A percentile compares a stretch with the other conserved stretches of the same genome.
These are phyloP conservation scores for Ceratobasidium sp. DNA, from an alignment of 1,284 basidiomycete species.

Conservation along the genomic window DNA sequence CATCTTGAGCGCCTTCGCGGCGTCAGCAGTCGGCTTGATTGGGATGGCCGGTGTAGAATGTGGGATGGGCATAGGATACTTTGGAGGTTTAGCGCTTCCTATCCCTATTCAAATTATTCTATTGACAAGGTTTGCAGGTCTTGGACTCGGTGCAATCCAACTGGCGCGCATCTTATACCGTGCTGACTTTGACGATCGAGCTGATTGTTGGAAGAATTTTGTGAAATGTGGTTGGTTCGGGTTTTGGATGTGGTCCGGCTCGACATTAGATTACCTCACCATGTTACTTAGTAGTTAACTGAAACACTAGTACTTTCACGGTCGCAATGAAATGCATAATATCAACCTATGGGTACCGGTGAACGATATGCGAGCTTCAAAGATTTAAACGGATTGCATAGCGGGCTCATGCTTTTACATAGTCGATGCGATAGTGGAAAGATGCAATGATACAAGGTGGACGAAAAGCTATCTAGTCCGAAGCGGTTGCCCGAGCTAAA, in stretches of 20 bases:
- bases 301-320: background rate
- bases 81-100: slow-evolving; percentile 27
- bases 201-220: slow-evolving; percentile 96
- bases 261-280: slow-evolving; percentile 78
- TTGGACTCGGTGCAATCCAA: slow-evolving; percentile 81
- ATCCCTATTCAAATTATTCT: slow-evolving; percentile 61
- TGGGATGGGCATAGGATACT: slow-evolving; percentile 67
- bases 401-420: slow-evolving; percentile 41
- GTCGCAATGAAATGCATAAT: too few species aligned
- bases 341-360: too few species aligned
- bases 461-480: slow-evolving; percentile 34
- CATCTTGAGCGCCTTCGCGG: slow-evolving; percentile 82
- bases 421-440: slow-evolving; percentile 33
- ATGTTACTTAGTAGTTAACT: slow-evolving; percentile 31
- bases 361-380: too few species aligned
- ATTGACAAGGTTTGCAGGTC: slow-evolving; percentile 74
- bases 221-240: slow-evolving; percentile 90
- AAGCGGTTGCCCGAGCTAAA: slow-evolving; percentile 57
- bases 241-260: slow-evolving; percentile 89
- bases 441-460: slow-evolving; percentile 43
- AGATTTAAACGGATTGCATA: slow-evolving; percentile 25
- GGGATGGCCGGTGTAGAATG: slow-evolving; percentile 85
- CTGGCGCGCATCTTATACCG: slow-evolving; percentile 82
- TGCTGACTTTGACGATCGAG: slow-evolving; percentile 82
- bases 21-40: slow-evolving; percentile 80